phyloP scores from a whole-genome alignment of 129 eudicot genomes.

The Flaveria bidentis region DNA sequence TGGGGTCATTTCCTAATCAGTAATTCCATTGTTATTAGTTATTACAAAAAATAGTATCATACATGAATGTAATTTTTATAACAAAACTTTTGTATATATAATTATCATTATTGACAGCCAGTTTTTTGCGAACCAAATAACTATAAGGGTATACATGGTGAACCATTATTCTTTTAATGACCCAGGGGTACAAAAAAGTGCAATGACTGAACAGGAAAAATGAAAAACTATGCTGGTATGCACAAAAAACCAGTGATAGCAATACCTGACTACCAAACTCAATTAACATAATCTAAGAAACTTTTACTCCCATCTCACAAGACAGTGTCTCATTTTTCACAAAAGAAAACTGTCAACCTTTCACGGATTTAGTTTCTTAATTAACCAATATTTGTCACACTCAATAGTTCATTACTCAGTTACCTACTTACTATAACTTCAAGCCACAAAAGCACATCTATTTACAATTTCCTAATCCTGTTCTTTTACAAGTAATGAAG shows the following conservation, averaged over 20 bases:
- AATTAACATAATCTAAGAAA: not conserved
- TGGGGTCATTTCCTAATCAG: not conserved
- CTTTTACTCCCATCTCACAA: slow-evolving; percentile 1
- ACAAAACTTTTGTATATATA: not conserved
- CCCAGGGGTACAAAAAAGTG: not conserved
- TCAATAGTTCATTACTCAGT: not conserved
- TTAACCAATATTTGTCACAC: not conserved
- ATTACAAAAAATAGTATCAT: not conserved
- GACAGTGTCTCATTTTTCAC: not conserved
- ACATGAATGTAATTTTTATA: not conserved
- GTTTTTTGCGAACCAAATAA: not conserved
- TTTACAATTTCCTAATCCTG: not conserved
- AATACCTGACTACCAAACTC: not conserved
- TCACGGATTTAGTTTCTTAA: not conserved
- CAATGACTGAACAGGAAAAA: not conserved
- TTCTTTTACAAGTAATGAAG: not conserved
- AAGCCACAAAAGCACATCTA: not conserved
- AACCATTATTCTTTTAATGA: not conserved
- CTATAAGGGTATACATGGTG: not conserved
- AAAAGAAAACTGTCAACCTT: not conserved
- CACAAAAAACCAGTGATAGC: not conserved
- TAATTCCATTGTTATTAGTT: not conserved
- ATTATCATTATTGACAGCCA: not conserved
- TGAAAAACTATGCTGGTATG: not conserved
- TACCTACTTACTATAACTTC: not conserved